Evolutionary conservation across 305 asterid genomes (phyloP).

Genomic region (Rubia peregrina): DNA sequence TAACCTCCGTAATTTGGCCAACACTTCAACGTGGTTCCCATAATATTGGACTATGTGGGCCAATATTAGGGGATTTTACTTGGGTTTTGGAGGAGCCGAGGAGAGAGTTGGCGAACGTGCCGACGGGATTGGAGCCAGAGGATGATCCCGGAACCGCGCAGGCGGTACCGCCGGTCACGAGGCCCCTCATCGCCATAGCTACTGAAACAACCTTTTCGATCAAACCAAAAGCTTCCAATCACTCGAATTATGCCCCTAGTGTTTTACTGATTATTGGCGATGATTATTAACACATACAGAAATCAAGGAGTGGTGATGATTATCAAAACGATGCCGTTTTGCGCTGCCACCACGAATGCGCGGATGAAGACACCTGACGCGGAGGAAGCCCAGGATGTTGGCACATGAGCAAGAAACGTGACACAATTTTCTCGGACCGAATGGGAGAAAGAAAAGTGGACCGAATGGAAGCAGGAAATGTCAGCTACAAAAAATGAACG

Average conservation of each 20-base stretch:
- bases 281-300: not conserved
- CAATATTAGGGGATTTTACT: conserved; percentile 38
- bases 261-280: not conserved
- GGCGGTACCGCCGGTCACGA: conserved; percentile 76
- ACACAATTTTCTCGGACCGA: too few relatives aligned
- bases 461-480: too few relatives aligned
- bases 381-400: too few relatives aligned
- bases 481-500: too few relatives aligned
- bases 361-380: too few relatives aligned
- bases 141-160: conserved; percentile 85
- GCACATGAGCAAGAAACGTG: too few relatives aligned
- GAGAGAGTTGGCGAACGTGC: conserved; percentile 80
- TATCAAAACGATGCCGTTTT: too few relatives aligned
- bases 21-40: too few relatives aligned
- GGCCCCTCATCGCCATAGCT: conserved; percentile 84
- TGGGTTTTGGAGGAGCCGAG: conserved; percentile 88
- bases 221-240: not conserved
- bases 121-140: conserved; percentile 82
- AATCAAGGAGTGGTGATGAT: not conserved
- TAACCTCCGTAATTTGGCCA: too few relatives aligned
- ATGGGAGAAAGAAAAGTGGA: too few relatives aligned
- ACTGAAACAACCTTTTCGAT: not conserved
- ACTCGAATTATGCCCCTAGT: not conserved
- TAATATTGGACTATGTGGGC: too few relatives aligned
- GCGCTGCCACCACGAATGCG: too few relatives aligned